Evolutionary conservation across 2,329 filamentous ascomycete genomes (phyloP).

Genomic region (Bipolaris victoriae): DNA sequence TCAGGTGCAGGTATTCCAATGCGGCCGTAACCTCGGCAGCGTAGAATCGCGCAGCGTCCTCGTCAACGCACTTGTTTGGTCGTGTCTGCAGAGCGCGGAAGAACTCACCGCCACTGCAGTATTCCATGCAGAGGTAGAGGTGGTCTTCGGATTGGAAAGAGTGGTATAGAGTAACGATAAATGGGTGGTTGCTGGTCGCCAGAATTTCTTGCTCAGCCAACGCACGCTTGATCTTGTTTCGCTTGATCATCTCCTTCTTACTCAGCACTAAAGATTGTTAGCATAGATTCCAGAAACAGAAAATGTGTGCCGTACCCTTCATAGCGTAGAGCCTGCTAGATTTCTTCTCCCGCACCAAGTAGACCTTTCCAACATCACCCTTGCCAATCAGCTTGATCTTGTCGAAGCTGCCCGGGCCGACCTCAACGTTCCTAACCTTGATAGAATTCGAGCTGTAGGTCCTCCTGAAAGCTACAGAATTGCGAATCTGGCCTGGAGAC

Average conservation of each 20-base stretch:
- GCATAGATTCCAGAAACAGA: constrained; percentile 8
- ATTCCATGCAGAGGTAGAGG: constrained; percentile 99
- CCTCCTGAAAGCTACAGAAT: constrained; percentile 78
- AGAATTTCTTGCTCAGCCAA: constrained; percentile 97
- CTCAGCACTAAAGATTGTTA: constrained; percentile 73
- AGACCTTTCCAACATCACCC: constrained; percentile 98
- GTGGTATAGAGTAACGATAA: constrained; percentile 98
- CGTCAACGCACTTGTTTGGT: constrained; percentile 94
- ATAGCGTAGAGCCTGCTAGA: constrained; percentile 93
- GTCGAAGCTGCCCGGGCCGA: constrained; percentile 93
- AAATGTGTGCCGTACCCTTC: constrained; percentile 72
- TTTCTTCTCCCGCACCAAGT: constrained; percentile 97
- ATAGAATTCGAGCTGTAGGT: constrained; percentile 99
- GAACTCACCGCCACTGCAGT: constrained; percentile 98
- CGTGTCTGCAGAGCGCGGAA: constrained; percentile 95
- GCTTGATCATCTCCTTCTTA: constrained; percentile 99
- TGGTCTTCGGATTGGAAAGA: constrained; percentile 99
- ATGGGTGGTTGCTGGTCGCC: constrained; percentile 97
- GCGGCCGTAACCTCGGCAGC: constrained; percentile 97
- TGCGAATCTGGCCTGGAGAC: constrained; percentile 68
- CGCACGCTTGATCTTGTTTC: constrained; percentile 99
- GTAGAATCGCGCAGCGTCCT: constrained; percentile 96
- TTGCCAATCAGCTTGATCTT: constrained; percentile 99
- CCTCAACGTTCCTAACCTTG: constrained; percentile 96
- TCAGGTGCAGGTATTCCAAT: constrained; percentile 93